Conservation (phyloP, 331 rosid genomes). For the Telfairia occidentalis region DNA sequence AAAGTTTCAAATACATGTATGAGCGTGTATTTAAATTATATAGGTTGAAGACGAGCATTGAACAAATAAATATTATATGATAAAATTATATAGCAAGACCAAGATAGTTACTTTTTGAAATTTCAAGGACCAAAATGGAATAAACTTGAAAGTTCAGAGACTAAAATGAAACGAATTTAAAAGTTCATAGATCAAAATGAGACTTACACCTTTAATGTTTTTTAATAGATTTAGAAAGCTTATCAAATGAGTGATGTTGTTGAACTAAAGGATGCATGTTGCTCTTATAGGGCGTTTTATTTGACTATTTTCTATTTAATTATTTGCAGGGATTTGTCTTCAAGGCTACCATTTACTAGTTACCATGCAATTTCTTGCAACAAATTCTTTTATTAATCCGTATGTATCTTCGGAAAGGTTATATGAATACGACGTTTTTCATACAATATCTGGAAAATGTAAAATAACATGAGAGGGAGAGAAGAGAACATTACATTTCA, state of each 20-base stretch:
- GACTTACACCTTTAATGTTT: no score
- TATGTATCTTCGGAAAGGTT: conserved; percentile 42
- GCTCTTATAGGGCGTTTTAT: neutral
- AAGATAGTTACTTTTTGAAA: no score
- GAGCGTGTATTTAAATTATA: no score
- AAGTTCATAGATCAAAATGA: no score
- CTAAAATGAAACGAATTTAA: no score
- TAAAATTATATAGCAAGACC: no score
- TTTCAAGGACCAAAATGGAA: no score
- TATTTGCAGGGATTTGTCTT: conserved; percentile 40
- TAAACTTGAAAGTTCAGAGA: no score
- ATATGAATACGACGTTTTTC: conserved; percentile 23
- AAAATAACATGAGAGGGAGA: conserved; percentile 22
- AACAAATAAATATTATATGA: no score
- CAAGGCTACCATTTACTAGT: conserved; percentile 20
- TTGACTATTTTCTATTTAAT: neutral
- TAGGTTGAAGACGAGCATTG: no score
- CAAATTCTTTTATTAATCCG: conserved; percentile 67
- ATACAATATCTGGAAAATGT: conserved; percentile 29
- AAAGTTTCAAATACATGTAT: no score
- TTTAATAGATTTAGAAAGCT: neutral
- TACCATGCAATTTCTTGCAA: conserved; percentile 23
- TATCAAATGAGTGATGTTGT: neutral
- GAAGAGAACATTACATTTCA: conserved; percentile 14
- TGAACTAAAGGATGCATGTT: no score